Evolutionary conservation across 192 early-diverging fungal genomes (phyloP).

Genomic region (Coemansia sp.): DNA sequence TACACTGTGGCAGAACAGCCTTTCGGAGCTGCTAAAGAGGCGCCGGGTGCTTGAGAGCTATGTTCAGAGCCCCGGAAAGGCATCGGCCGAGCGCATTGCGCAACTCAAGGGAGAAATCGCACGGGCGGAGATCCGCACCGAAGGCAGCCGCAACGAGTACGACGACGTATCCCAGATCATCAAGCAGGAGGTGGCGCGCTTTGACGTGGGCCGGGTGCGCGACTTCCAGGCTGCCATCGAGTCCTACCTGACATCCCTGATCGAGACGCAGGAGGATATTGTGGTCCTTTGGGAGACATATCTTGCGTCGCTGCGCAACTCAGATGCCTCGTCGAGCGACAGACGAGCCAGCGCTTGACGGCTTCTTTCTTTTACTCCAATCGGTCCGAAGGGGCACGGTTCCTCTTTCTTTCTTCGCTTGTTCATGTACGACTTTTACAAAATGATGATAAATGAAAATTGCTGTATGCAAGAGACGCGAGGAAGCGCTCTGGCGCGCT

Average conservation of each 20-base stretch:
- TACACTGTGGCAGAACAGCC: constrained; percentile 68
- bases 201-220: constrained; percentile 76
- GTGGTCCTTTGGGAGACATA: constrained; percentile 58
- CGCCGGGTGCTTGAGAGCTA: constrained; percentile 66
- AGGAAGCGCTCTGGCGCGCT: not conserved
- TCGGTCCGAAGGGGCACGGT: too few relatives aligned
- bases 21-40: constrained; percentile 72
- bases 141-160: constrained; percentile 63
- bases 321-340: constrained; percentile 15
- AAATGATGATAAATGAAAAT: too few relatives aligned
- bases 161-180: constrained; percentile 75
- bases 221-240: constrained; percentile 80
- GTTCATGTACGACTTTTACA: not conserved
- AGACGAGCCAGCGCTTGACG: constrained; percentile 7
- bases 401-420: not conserved
- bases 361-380: not conserved
- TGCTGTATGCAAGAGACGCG: too few relatives aligned
- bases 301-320: constrained; percentile 37
- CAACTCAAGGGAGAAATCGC: constrained; percentile 54
- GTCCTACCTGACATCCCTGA: constrained; percentile 71
- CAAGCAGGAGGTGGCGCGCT: constrained; percentile 73
- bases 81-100: constrained; percentile 37
- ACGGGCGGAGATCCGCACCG: constrained; percentile 50
- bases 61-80: constrained; percentile 46
- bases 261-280: constrained; percentile 81